These are phyloP conservation scores for Cladosporium sp. DNA, from an alignment of 2,329 filamentous ascomycete species.

Conservation along the genomic window DNA sequence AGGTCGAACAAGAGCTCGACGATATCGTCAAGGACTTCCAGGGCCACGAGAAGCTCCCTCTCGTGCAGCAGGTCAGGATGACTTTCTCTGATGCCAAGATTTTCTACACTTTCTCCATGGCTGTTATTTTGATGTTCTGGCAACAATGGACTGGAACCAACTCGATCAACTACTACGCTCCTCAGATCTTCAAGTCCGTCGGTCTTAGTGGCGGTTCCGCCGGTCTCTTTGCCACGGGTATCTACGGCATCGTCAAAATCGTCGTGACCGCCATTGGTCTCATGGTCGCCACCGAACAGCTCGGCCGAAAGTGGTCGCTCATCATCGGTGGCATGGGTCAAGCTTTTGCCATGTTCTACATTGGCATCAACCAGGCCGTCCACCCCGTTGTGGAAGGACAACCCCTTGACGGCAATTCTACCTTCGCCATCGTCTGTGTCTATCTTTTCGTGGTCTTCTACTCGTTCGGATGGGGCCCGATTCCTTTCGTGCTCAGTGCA, in stretches of 20 bases:
- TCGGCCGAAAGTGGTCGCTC: slow-evolving; percentile 43
- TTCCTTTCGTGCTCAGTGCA: slow-evolving; percentile 41
- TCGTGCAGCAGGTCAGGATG: slow-evolving; percentile 36
- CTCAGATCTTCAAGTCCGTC: slow-evolving; percentile 42
- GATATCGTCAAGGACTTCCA: slow-evolving; percentile 44
- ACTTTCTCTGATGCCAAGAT: slow-evolving; percentile 36
- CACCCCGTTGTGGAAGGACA: slow-evolving; percentile 46
- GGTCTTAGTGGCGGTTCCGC: slow-evolving; percentile 37
- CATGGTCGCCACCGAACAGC: slow-evolving; percentile 43
- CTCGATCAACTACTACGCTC: slow-evolving; percentile 40
- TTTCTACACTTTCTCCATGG: slow-evolving; percentile 40
- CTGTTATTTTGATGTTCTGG: slow-evolving; percentile 42
- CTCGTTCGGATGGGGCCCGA: slow-evolving; percentile 44
- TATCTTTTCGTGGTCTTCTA: slow-evolving; percentile 48
- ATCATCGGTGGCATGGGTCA: slow-evolving; percentile 40
- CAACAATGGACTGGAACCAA: slow-evolving; percentile 37
- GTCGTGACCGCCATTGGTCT: slow-evolving; percentile 40
- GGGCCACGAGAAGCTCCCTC: slow-evolving; percentile 39
- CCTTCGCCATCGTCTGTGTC: slow-evolving; percentile 50
- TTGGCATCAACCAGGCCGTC: slow-evolving; percentile 30
- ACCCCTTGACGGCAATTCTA: slow-evolving; percentile 50
- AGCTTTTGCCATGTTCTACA: slow-evolving; percentile 42
- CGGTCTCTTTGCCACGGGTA: slow-evolving; percentile 42
- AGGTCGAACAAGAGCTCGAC: slow-evolving; percentile 38
- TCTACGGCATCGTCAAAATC: slow-evolving; percentile 47